Evolutionary conservation across 352 stramenopile species (phyloP).

Genomic region (Pythium phragmitis): DNA sequence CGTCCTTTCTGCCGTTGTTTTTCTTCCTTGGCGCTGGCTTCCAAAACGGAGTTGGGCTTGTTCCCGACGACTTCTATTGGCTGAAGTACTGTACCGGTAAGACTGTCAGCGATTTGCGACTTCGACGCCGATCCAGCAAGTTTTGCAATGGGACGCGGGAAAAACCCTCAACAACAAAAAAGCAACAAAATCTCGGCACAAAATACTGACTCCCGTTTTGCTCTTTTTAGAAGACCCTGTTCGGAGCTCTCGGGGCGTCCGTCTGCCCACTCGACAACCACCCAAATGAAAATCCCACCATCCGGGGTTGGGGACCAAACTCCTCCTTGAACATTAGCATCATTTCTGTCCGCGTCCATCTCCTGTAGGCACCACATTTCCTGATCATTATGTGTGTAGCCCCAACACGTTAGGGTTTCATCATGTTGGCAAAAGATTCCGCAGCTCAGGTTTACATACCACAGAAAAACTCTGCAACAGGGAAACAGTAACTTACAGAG

Average conservation of each 20-base stretch:
- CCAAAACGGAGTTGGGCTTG: background rate
- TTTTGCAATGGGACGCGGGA: slow-evolving; percentile 27
- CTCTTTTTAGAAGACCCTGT: slow-evolving; percentile 4
- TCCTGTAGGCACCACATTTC: background rate
- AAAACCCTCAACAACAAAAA: background rate
- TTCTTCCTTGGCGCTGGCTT: slow-evolving; percentile 7
- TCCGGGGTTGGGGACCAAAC: background rate
- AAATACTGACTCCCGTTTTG: background rate
- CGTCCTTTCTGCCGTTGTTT: slow-evolving; percentile 9
- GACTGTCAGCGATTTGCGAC: slow-evolving; percentile 6
- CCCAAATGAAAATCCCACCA: background rate
- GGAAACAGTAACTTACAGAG: no score
- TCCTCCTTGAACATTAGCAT: slow-evolving; percentile 22
- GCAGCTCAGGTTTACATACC: no score
- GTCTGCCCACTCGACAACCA: slow-evolving; percentile 17
- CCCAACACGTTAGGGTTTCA: background rate
- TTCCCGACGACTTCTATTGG: slow-evolving; percentile 13
- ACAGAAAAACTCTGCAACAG: no score
- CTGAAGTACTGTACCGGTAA: slow-evolving; percentile 1
- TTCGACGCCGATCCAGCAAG: slow-evolving; percentile 1
- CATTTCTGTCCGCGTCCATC: slow-evolving; percentile 26
- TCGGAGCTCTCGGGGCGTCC: slow-evolving; percentile 25
- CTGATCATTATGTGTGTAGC: background rate
- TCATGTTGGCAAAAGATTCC: background rate
- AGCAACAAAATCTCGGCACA: slow-evolving; percentile 2